Evolutionary conservation across 2,329 filamentous ascomycete genomes (phyloP), one percentile per base, ranked within the genome.

Genomic region (Penicillium oxalicum): DNA sequence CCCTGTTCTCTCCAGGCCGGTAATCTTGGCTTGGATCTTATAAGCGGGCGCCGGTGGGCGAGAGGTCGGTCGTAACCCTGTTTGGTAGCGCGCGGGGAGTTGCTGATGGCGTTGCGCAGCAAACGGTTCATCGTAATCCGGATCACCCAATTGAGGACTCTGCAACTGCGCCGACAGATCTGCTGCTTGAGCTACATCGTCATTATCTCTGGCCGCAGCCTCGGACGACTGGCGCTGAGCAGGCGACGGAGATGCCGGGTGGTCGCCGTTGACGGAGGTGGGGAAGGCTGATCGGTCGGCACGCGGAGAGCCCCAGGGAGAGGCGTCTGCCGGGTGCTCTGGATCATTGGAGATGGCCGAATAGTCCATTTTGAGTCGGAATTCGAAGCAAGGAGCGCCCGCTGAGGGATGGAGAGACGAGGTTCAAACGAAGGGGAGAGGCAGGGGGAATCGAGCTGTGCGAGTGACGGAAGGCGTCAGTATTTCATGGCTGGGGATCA

Each of bases 21-120:
- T 96, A 55, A 98, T 90, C 75, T 97, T 98, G 40, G 87, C 90
- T 67, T 95, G 90, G 34, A 98, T 79, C 70, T 88, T 91, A 70
- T 87, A 91, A 53, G 86, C 81, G 27, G 87, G 84, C 47, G 81
- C 79, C 38, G 80, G 73, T 67, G 64, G 70, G 39, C 65, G 65
- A 34, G 63, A 56, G 44, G 63, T 58, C 42, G 68, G 68, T 50
- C 67, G 60, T 44, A 67, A 56, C 44, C 67, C 67, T 11, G 65
- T 66, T 52, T 76, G 74, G 56, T 79, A 77, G 60, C 75, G 72
- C 48, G 75, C 73, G 36, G 76, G 72, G 27, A 60, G 56, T 49
- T 72, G 69, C 57, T 67, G 58, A 53, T 66, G 70, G 45, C 70
- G 71, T 25, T 71, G 70, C 44, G 59, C 47, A 61, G 63, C 61